Evolutionary conservation across 176 grass and related monocot genomes (phyloP).

Genomic region (Cenchrus fungigraminus): DNA sequence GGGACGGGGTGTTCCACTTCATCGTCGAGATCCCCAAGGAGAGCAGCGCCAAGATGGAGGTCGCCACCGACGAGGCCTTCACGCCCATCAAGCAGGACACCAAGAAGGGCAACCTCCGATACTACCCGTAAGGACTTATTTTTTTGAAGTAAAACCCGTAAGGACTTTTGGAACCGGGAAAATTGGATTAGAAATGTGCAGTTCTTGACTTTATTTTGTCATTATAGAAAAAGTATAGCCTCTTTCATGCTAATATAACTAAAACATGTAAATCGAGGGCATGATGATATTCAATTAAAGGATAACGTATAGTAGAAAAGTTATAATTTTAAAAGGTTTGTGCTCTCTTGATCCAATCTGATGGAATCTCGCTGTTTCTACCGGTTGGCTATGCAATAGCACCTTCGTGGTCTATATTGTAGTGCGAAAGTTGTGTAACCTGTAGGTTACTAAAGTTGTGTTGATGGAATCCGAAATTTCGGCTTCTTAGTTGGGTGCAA

Average conservation of each 20-base stretch:
- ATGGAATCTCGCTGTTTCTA: no score
- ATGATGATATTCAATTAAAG: background rate
- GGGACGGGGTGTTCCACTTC: conserved; percentile 91
- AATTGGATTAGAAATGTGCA: background rate
- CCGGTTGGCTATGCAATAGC: no score
- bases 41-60: conserved; percentile 97
- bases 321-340: no score
- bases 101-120: conserved; percentile 98
- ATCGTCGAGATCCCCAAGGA: conserved; percentile 98
- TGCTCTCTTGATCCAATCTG: no score
- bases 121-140: conserved; percentile 80
- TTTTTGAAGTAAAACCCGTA: no score
- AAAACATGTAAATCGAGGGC: background rate
- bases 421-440: no score
- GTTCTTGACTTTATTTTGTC: background rate
- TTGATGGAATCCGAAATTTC: background rate
- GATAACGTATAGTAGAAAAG: background rate
- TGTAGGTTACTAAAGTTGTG: background rate
- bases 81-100: conserved; percentile 99
- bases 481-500: background rate
- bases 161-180: background rate
- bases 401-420: no score
- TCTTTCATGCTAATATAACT: background rate
- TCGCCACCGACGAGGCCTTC: conserved; percentile 87
- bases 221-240: background rate